Evolutionary conservation across 75 land plant genomes (phyloP), one percentile per base, ranked within the genome.

Genomic region (Selaginella tamariscina): DNA sequence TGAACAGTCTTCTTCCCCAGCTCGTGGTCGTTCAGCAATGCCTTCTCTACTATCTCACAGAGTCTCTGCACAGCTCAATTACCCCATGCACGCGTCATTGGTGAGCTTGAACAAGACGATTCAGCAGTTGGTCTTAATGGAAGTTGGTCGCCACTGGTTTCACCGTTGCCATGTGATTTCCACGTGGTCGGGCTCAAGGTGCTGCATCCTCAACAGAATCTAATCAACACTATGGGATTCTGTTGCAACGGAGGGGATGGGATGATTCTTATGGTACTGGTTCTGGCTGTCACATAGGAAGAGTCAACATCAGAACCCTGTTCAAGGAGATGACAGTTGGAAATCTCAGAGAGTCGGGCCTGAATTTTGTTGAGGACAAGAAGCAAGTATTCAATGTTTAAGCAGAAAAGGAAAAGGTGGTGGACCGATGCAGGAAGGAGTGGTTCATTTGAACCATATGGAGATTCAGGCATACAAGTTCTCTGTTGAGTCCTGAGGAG

Each of bases 391-490:
- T 88, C 33, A 5, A 39, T 15, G 49, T 5, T 39, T 15, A 39
- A 5, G 49, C 49, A 5, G 49, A 39, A 15, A 39, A 5, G 49
- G 89, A 78, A 15, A 72, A 74, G 30, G 32, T 27, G 18, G 82
- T 80, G 56, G 21, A 59, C 1, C 56, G 68, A 11, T 67, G 64
- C 22, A 71, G 83, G 32, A 81, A 79, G 64, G 80, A 83, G 29
- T 27, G 85, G 82, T 44, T 72, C 31, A 69, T 31, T 21, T 15
- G 22, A 44, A 81, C 60, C 89, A 96, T 27, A 95, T 95, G 99
- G 97, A 91, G 73, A 79, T 95, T 70, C 89, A 84, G 68, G 91
- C 97, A 33, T 91, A 80, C 79, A 90, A 95, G 65, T 57, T 95
- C 15, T 5, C 15, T 5, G 49, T 39, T 15, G 49, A 39, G n/a